phyloP scores from a whole-genome alignment of 1,139 yeast genomes.

The Candida albicans region DNA sequence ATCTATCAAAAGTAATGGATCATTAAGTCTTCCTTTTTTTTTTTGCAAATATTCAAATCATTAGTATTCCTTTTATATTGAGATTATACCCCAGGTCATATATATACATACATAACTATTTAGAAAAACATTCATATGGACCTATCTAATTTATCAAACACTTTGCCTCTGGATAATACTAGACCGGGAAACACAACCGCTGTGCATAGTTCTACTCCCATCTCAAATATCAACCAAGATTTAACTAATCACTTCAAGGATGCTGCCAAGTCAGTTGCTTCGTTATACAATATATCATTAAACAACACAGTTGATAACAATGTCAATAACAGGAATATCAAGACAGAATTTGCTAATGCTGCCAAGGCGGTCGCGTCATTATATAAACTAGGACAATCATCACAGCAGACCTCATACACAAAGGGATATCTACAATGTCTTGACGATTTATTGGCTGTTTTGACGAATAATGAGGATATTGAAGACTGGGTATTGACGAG shows the following conservation, averaged over 20 bases:
- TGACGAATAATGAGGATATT: constrained; percentile 48
- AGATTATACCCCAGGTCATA: too few species aligned
- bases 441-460: constrained; percentile 51
- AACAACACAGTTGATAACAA: constrained; percentile 6
- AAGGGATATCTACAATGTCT: constrained; percentile 60
- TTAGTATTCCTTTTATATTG: too few species aligned
- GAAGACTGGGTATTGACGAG: constrained; percentile 55
- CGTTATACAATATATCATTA: constrained; percentile 35
- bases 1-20: too few species aligned
- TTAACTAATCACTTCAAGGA: constrained; percentile 42
- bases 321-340: constrained; percentile 25
- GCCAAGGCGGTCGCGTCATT: constrained; percentile 66
- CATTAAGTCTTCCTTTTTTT: too few species aligned
- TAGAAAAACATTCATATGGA: constrained; percentile 7
- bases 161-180: constrained; percentile 10
- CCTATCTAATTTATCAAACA: constrained; percentile 12
- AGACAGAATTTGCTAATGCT: constrained; percentile 59
- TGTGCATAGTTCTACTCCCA: background rate
- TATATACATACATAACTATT: background rate
- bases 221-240: constrained; percentile 41
- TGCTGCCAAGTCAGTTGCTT: constrained; percentile 48
- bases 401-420: constrained; percentile 41
- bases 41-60: too few species aligned
- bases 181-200: background rate
- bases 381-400: constrained; percentile 52